Evolutionary conservation across 164 flowering plant species (phyloP).

Genomic region (Magnolia sinica): DNA sequence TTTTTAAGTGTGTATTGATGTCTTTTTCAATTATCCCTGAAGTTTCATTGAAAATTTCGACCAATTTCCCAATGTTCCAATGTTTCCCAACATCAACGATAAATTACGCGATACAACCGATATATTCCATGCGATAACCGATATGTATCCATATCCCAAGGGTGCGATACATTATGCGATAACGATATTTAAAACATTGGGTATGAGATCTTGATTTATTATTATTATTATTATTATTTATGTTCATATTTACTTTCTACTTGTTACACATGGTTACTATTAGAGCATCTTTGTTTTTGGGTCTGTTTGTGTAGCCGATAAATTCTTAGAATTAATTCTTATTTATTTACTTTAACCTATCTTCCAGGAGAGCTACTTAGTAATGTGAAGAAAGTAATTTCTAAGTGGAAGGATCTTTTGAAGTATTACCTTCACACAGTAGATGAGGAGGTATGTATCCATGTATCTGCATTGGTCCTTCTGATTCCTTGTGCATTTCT

Average conservation of each 20-base stretch:
- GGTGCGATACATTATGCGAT: too few species aligned
- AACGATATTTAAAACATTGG: too few species aligned
- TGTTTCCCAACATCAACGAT: too few species aligned
- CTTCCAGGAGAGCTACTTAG: conserved; percentile 53
- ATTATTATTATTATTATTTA: too few species aligned
- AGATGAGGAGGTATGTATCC: conserved; percentile 79
- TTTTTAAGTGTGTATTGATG: too few species aligned
- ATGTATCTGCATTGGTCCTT: neutral
- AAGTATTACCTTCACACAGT: conserved; percentile 50
- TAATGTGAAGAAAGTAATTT: conserved; percentile 37
- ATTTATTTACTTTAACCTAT: conserved; percentile 3
- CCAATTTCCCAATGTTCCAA: too few species aligned
- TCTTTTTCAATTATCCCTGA: too few species aligned
- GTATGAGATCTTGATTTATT: too few species aligned
- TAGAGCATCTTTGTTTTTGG: neutral
- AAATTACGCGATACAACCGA: too few species aligned
- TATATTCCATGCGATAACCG: too few species aligned
- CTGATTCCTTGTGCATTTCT: neutral
- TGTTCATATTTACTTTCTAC: neutral
- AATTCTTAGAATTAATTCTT: neutral
- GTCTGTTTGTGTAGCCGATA: neutral
- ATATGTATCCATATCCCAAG: too few species aligned
- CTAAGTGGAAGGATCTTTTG: conserved; percentile 64
- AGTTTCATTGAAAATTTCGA: too few species aligned
- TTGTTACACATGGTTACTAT: neutral